A percentile compares a stretch with the other conserved stretches of the same genome.
Conservation (phyloP, 2,329 filamentous ascomycete genomes). For the Beauveria australis region DNA sequence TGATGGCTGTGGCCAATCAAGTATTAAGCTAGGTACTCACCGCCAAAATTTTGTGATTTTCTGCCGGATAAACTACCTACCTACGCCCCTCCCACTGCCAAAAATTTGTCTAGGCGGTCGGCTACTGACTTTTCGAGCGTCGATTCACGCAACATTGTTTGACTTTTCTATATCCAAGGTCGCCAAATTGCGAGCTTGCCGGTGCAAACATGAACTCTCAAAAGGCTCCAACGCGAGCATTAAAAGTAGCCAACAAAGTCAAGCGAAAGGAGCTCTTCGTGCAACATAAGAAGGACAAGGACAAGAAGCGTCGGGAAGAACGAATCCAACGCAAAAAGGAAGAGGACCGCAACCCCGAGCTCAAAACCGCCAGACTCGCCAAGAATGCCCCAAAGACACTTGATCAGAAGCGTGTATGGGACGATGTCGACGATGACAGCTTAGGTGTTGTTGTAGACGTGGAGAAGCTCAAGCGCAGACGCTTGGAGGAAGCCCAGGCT, state of each 20-base stretch:
- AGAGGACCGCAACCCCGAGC: constrained; percentile 72
- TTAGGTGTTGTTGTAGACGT: constrained; percentile 50
- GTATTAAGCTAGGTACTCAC: constrained; percentile 18
- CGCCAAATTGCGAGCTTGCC: not conserved
- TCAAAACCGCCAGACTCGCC: constrained; percentile 64
- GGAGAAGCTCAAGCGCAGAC: constrained; percentile 49
- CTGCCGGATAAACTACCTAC: constrained; percentile 18
- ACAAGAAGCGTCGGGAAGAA: constrained; percentile 66
- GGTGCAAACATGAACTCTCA: constrained; percentile 24
- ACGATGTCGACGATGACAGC: constrained; percentile 60
- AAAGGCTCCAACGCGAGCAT: constrained; percentile 28
- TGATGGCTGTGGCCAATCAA: constrained; percentile 17
- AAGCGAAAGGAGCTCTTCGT: constrained; percentile 71
- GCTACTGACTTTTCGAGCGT: constrained; percentile 6
- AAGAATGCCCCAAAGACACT: constrained; percentile 74
- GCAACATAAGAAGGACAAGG: constrained; percentile 68
- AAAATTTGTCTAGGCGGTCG: constrained; percentile 9
- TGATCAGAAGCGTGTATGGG: constrained; percentile 85
- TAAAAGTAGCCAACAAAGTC: constrained; percentile 64
- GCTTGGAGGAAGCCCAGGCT: constrained; percentile 45
- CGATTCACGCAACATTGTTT: not conserved
- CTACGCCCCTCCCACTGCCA: constrained; percentile 13
- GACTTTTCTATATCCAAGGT: not conserved
- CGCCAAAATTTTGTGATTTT: constrained; percentile 31
- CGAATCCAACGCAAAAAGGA: constrained; percentile 74